A percentile compares a stretch with the other conserved stretches of the same genome.
Evolutionary conservation across 371 early-diverging fungal genomes (phyloP).

Genomic region (Mortierella sp.): DNA sequence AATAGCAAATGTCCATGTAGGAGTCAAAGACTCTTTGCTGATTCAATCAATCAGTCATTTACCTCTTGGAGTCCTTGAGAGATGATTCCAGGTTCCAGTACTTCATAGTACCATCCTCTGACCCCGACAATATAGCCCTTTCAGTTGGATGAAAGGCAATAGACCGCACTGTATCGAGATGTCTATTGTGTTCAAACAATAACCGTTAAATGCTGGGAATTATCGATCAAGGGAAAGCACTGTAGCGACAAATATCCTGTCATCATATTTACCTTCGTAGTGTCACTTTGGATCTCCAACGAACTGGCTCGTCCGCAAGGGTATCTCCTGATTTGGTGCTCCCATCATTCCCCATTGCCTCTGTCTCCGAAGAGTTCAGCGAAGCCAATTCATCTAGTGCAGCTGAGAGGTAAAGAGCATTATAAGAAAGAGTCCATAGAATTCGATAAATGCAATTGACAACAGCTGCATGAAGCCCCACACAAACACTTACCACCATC

Average conservation of each 20-base stretch:
- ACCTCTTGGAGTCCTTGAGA: constrained; percentile 32
- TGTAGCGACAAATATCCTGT: background rate
- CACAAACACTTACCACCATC: constrained; percentile 34
- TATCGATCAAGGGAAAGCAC: background rate
- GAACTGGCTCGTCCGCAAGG: constrained; percentile 13
- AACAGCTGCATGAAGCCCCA: background rate
- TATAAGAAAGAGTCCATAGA: background rate
- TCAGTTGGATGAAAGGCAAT: constrained; percentile 79
- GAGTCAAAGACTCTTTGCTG: too few relatives aligned
- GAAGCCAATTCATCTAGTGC: constrained; percentile 56
- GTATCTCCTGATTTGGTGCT: constrained; percentile 16
- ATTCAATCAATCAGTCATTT: background rate
- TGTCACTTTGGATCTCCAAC: constrained; percentile 68
- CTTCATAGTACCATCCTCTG: constrained; percentile 89
- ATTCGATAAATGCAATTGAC: background rate
- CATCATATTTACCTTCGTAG: constrained; percentile 17
- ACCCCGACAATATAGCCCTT: constrained; percentile 74
- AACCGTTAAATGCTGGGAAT: background rate
- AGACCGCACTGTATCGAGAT: constrained; percentile 83
- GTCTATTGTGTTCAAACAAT: constrained; percentile 60
- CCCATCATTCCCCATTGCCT: constrained; percentile 20
- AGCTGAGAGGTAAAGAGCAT: background rate
- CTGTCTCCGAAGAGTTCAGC: constrained; percentile 51
- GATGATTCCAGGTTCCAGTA: constrained; percentile 74
- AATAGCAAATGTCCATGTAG: too few relatives aligned